These are phyloP conservation scores for Rhinocladiella mackenziei DNA, from an alignment of 2,329 filamentous ascomycete species.

Conservation along the genomic window DNA sequence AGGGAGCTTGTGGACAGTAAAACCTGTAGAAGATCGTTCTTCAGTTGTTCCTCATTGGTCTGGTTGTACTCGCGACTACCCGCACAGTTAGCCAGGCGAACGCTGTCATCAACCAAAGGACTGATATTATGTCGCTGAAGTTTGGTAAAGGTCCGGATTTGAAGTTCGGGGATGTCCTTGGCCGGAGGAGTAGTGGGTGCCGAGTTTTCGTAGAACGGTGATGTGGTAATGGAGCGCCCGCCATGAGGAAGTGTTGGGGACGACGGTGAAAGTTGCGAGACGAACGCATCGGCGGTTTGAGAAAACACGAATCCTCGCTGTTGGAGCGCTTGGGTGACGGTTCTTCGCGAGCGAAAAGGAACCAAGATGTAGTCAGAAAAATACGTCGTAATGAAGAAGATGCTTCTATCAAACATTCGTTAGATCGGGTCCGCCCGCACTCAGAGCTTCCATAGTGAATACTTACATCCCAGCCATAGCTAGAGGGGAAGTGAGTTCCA, in stretches of 20 bases:
- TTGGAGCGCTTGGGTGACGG: constrained; percentile 72
- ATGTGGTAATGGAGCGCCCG: not conserved
- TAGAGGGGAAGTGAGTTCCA: constrained; percentile 85
- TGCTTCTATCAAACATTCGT: constrained; percentile 54
- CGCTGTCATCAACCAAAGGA: constrained; percentile 63
- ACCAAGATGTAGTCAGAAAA: constrained; percentile 97
- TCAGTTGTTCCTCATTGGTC: constrained; percentile 16
- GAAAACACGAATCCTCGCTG: constrained; percentile 81
- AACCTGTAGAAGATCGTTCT: constrained; percentile 28
- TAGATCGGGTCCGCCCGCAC: constrained; percentile 17
- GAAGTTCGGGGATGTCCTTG: constrained; percentile 71
- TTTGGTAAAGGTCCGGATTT: constrained; percentile 76
- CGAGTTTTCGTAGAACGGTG: constrained; percentile 32
- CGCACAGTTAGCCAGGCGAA: constrained; percentile 78
- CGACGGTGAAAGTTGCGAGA: constrained; percentile 47
- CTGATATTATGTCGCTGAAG: constrained; percentile 72
- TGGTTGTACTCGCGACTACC: constrained; percentile 48
- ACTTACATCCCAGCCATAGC: constrained; percentile 80
- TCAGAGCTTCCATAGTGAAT: constrained; percentile 3
- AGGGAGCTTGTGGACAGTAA: constrained; percentile 20
- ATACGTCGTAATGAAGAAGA: constrained; percentile 98
- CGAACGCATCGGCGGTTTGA: constrained; percentile 63
- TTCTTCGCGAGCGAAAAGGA: constrained; percentile 66
- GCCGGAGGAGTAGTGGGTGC: constrained; percentile 69
- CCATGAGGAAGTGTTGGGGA: constrained; percentile 29